Evolutionary conservation across 371 early-diverging fungal species (phyloP).

Genomic region (Homolaphlyctis polyrhiza): DNA sequence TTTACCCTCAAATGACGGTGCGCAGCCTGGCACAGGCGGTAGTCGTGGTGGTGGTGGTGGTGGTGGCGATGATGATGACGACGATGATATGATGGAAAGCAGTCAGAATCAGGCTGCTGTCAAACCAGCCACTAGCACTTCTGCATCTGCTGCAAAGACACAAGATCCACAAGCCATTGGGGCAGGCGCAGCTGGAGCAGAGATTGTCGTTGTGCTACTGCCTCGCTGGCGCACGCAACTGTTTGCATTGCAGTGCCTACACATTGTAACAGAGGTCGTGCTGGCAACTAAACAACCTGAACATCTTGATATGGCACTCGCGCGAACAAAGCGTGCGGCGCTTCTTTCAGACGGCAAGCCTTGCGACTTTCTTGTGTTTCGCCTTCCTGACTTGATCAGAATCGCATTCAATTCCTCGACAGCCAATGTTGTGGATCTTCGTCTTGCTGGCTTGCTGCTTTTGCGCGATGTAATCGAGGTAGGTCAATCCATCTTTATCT

Average conservation of each 20-base stretch:
- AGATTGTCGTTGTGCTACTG: conserved; percentile 46
- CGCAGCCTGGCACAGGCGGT: conserved; percentile 20
- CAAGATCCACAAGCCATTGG: not conserved
- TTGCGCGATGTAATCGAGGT: conserved; percentile 67
- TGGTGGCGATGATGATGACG: not conserved
- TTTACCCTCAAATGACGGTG: conserved; percentile 15
- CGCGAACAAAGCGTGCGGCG: conserved; percentile 54
- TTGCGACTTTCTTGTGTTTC: conserved; percentile 69
- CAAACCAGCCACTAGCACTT: not conserved
- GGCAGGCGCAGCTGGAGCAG: not conserved
- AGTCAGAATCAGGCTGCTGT: not conserved
- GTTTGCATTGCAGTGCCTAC: conserved; percentile 73
- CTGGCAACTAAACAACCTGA: conserved; percentile 53
- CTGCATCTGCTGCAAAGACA: conserved; percentile 4
- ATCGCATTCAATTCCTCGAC: conserved; percentile 85
- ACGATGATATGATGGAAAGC: not conserved
- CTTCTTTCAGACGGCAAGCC: conserved; percentile 25
- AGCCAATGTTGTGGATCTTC: conserved; percentile 68
- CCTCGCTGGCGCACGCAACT: conserved; percentile 86
- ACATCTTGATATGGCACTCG: conserved; percentile 66
- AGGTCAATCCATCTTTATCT: not conserved
- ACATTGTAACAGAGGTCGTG: conserved; percentile 58
- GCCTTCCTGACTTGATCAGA: conserved; percentile 75
- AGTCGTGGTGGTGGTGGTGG: not conserved
- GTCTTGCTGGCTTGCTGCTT: conserved; percentile 70